Percentiles rank a stretch among this genome's conserved stretches.
Conservation (phyloP, 305 asterid genomes). For the Galium porrigens region DNA sequence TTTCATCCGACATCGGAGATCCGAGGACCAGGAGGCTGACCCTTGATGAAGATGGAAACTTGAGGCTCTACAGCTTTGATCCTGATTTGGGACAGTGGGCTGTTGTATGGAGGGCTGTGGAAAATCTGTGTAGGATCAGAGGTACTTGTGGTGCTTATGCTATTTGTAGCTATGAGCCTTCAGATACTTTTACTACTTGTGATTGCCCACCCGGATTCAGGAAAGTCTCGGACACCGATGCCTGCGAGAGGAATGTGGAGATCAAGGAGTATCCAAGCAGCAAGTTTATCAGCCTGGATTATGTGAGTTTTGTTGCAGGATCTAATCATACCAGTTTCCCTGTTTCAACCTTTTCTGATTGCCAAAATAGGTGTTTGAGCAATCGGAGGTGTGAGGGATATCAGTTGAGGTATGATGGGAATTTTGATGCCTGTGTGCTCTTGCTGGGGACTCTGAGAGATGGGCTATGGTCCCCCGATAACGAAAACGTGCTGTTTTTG, state of each 20-base stretch:
- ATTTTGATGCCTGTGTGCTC: slow-evolving; percentile 38
- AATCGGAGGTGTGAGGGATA: slow-evolving; percentile 39
- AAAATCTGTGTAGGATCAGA: slow-evolving; percentile 37
- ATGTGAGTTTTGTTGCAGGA: slow-evolving; percentile 55
- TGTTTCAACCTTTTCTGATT: slow-evolving; percentile 28
- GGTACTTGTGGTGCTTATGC: slow-evolving; percentile 61
- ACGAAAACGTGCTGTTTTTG: slow-evolving; percentile 37
- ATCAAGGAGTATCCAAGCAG: slow-evolving; percentile 20
- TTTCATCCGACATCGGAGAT: slow-evolving; percentile 44
- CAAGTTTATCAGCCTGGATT: slow-evolving; percentile 50
- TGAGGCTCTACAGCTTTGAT: slow-evolving; percentile 49
- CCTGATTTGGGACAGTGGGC: slow-evolving; percentile 28
- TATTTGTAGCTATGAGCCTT: slow-evolving; percentile 42
- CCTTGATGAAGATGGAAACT: slow-evolving; percentile 62
- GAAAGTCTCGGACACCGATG: slow-evolving; percentile 9
- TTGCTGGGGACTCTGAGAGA: slow-evolving; percentile 33
- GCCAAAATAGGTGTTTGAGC: slow-evolving; percentile 31
- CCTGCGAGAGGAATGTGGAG: slow-evolving; percentile 34
- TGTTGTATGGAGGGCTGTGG: slow-evolving; percentile 51
- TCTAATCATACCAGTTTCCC: slow-evolving; percentile 29
- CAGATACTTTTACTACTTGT: slow-evolving; percentile 38
- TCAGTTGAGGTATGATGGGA: slow-evolving; percentile 54
- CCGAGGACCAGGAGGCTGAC: slow-evolving; percentile 38
- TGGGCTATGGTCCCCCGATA: slow-evolving; percentile 62
- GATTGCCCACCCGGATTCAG: slow-evolving; percentile 67